Conservation (phyloP, 2,329 filamentous ascomycete species). For the Pseudophaeomoniella oleicola region DNA sequence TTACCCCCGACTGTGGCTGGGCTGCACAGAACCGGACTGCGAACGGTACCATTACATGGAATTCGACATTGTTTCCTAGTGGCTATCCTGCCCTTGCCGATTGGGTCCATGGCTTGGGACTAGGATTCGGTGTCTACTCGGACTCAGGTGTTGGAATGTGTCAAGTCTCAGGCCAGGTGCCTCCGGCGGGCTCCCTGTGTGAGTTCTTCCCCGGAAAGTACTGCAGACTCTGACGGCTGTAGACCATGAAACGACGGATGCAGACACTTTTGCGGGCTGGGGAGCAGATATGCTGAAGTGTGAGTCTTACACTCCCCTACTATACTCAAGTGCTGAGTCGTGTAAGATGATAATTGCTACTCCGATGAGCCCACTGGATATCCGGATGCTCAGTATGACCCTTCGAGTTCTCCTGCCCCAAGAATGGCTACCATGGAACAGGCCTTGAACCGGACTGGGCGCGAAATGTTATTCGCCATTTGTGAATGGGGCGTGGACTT, state of each 20-base stretch:
- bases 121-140: conserved; percentile 32
- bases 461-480: conserved; percentile 33
- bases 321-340: neutral
- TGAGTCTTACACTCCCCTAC: conserved; percentile 5
- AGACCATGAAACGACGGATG: conserved; percentile 26
- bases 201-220: too few species aligned
- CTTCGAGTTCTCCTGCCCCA: conserved; percentile 23
- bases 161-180: conserved; percentile 18
- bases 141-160: conserved; percentile 31
- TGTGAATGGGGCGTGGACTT: conserved; percentile 41
- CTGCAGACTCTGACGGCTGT: too few species aligned
- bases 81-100: conserved; percentile 28
- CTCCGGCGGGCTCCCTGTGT: conserved; percentile 21
- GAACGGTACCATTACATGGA: conserved; percentile 26
- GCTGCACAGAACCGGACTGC: conserved; percentile 19
- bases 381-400: conserved; percentile 27
- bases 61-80: conserved; percentile 25
- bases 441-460: conserved; percentile 23
- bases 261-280: conserved; percentile 22
- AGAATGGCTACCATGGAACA: conserved; percentile 34
- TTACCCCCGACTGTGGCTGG: conserved; percentile 49
- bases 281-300: conserved; percentile 35
- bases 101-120: conserved; percentile 23
- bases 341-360: conserved; percentile 36
- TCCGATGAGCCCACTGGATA: conserved; percentile 21